These are phyloP conservation scores for Cordyceps militaris DNA, from an alignment of 2,329 filamentous ascomycete species.

Conservation along the genomic window DNA sequence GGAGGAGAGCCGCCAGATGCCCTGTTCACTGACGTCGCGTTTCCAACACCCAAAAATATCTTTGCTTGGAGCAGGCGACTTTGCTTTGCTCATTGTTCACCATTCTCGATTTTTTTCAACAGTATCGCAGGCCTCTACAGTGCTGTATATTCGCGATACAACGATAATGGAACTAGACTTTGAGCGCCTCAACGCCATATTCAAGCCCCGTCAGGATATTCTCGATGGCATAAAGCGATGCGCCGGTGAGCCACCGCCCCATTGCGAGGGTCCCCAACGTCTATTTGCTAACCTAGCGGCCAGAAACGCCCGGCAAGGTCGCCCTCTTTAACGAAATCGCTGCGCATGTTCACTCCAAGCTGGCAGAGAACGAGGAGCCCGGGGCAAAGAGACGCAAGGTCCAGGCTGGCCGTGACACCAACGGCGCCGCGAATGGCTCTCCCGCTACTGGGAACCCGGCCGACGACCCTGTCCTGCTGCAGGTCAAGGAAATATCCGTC, in stretches of 20 bases:
- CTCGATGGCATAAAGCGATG: slow-evolving; percentile 44
- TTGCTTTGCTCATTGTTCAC: background rate
- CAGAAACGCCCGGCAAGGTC: slow-evolving; percentile 44
- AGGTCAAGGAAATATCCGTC: slow-evolving; percentile 61
- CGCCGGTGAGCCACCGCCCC: slow-evolving; percentile 36
- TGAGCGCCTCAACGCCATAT: slow-evolving; percentile 44
- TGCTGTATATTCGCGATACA: slow-evolving; percentile 4
- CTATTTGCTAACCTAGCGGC: background rate
- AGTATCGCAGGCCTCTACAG: background rate
- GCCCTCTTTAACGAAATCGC: slow-evolving; percentile 52
- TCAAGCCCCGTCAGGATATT: slow-evolving; percentile 50
- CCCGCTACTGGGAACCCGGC: slow-evolving; percentile 31
- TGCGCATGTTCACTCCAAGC: slow-evolving; percentile 40
- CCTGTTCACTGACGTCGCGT: slow-evolving; percentile 11
- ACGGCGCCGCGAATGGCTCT: slow-evolving; percentile 16
- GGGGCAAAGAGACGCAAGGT: slow-evolving; percentile 47
- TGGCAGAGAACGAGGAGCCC: slow-evolving; percentile 36
- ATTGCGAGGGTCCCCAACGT: background rate
- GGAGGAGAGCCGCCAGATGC: background rate
- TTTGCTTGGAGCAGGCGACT: background rate
- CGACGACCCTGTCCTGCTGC: slow-evolving; percentile 47
- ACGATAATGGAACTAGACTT: slow-evolving; percentile 42
- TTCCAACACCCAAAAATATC: background rate
- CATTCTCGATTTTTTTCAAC: background rate
- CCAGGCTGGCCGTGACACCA: slow-evolving; percentile 29